Base-by-base conservation (phyloP, 2,329 filamentous ascomycete genomes). In the Paracamarosporium sp. region DNA sequence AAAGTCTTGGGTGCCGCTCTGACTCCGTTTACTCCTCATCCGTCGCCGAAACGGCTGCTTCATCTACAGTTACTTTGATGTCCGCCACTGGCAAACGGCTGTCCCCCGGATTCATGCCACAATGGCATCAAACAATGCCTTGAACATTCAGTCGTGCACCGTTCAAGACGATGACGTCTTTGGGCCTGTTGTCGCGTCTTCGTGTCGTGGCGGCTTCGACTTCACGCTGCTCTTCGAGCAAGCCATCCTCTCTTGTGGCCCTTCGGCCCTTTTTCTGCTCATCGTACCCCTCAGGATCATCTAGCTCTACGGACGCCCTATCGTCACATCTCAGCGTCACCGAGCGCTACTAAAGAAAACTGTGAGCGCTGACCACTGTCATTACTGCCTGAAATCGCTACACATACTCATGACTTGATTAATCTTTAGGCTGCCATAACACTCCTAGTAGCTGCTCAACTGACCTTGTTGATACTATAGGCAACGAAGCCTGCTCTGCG, bases 161-260 rank as follows among this genome's bases (percentile, higher is more conserved):
- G 40, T 44, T 44, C 50, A 57, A 38, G 40, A 60, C 28, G 65
- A 69, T 59, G 58, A 55, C 48, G 56, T 64, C 33, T 67, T 68
- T 48, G 63, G 66, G 9, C 65, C 64, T 8, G 51, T 17, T 8
- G 63, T 60, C 36, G 28, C 59, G 57, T 48, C 45, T 22, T 45
- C 56, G 11, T 69, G 65, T 53, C 60, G 65, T 46, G 66, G 66
- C 45, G 66, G 62, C 44, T 69, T 69, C 55, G 69, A 69, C 50
- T 67, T 72, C 56, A 70, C 69, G 20, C 43, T 71, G 13, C 43
- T 63, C 25, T 71, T 72, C 40, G 68, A 72, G 51, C 66, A 72
- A 48, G 69, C 61, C 64, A 58, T 71, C 28, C 46, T 71, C 50
- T 53, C 50, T 44, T 44, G 38, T 53, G 38, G 50, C 38, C 50